Evolutionary conservation across 164 flowering plant genomes (phyloP).

Genomic region (Magnolia changhungtana): DNA sequence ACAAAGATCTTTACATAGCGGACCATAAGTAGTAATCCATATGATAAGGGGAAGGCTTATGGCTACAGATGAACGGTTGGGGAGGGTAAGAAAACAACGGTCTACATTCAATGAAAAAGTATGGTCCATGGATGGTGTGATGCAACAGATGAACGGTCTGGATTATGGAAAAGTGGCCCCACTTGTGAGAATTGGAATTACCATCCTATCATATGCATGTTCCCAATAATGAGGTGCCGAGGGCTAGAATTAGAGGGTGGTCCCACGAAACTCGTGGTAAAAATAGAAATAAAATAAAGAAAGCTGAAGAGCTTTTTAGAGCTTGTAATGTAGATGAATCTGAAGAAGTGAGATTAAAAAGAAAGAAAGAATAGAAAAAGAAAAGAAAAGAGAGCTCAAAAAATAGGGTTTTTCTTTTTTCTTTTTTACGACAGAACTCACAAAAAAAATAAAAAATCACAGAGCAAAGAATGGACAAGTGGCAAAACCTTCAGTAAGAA

Average conservation of each 20-base stretch:
- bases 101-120: not conserved
- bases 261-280: not conserved
- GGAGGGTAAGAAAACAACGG: no score
- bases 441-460: not conserved
- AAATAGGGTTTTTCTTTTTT: not conserved
- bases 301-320: slow-evolving; percentile 3
- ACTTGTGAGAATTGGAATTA: not conserved
- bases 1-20: no score
- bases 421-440: not conserved
- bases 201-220: not conserved
- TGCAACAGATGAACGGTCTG: not conserved
- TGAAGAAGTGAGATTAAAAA: not conserved
- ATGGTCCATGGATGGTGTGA: not conserved
- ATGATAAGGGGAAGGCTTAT: no score
- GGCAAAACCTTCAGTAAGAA: no score
- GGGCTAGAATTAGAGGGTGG: not conserved
- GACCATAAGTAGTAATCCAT: no score
- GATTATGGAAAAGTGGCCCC: not conserved
- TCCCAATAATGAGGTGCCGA: not conserved
- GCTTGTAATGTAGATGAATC: not conserved
- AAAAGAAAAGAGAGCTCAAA: not conserved
- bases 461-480: not conserved
- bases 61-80: no score
- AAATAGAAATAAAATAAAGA: not conserved
- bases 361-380: not conserved